These are phyloP conservation scores for Schoenoplectus triqueter DNA, from an alignment of 202 grass and related monocot species.

Conservation along the genomic window DNA sequence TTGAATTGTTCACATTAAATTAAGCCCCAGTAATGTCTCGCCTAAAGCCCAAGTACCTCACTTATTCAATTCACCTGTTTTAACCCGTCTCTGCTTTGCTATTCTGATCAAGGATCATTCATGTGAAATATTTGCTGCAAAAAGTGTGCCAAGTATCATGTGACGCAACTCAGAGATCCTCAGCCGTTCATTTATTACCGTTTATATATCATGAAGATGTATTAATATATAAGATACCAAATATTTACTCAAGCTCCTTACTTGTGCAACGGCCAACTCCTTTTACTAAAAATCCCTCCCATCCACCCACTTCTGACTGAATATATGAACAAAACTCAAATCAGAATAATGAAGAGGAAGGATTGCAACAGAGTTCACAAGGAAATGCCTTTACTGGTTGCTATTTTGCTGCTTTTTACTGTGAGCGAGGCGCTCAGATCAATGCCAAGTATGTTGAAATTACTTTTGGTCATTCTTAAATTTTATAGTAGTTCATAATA, in stretches of 20 bases:
- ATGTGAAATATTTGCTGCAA: constrained; percentile 50
- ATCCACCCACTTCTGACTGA: background rate
- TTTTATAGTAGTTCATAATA: background rate
- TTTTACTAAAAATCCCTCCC: background rate
- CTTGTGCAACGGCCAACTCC: background rate
- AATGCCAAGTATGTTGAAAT: constrained; percentile 42
- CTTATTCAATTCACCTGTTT: constrained; percentile 36
- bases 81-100: background rate
- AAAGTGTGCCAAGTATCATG: constrained; percentile 64
- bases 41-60: background rate
- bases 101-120: constrained; percentile 42
- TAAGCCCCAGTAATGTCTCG: background rate
- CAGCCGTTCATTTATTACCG: constrained; percentile 43
- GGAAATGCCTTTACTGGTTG: constrained; percentile 19
- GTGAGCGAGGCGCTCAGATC: constrained; percentile 44
- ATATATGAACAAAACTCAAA: constrained; percentile 8
- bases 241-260: background rate
- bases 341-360: constrained; percentile 42
- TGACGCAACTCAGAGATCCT: constrained; percentile 71
- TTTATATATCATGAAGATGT: background rate
- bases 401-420: constrained; percentile 43
- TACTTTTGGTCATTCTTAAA: background rate
- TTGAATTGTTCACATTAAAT: constrained; percentile 10
- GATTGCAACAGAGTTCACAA: constrained; percentile 5
- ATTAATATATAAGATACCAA: background rate